A percentile compares a stretch with the other conserved stretches of the same genome.
Evolutionary conservation across 495 filamentous ascomycete species (phyloP).

Genomic region (Corynascus novoguineensis): DNA sequence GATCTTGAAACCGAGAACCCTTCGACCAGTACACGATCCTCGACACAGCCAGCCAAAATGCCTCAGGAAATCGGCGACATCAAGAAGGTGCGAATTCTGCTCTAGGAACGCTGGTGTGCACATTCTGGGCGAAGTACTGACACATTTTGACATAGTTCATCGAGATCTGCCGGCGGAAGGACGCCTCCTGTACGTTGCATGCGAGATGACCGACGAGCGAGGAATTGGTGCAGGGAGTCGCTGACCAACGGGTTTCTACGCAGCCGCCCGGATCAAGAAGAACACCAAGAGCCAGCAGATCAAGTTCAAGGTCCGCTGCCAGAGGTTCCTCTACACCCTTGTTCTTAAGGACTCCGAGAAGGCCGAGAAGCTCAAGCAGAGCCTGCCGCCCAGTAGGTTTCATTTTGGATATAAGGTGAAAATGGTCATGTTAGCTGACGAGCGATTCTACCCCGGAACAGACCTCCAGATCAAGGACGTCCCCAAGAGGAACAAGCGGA

Average conservation of each 20-base stretch:
- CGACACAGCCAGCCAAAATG: constrained; percentile 59
- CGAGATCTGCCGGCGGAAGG: constrained; percentile 98
- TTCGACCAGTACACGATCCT: constrained; percentile 25
- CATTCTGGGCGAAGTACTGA: constrained; percentile 24
- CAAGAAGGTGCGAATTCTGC: constrained; percentile 57
- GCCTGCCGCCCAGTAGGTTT: constrained; percentile 82
- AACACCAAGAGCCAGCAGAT: constrained; percentile 77
- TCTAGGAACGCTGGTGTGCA: background rate
- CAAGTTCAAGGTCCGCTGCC: constrained; percentile 99
- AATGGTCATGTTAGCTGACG: constrained; percentile 13
- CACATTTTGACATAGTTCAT: constrained; percentile 67
- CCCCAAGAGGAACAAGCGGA: constrained; percentile 46
- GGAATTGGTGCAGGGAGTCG: constrained; percentile 10
- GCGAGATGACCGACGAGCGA: constrained; percentile 1
- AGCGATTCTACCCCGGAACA: constrained; percentile 14
- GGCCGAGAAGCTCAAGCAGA: constrained; percentile 99
- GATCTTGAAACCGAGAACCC: constrained; percentile 26
- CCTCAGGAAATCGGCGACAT: constrained; percentile 97
- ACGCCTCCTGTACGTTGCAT: constrained; percentile 80
- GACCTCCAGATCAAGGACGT: constrained; percentile 47
- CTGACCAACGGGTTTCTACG: constrained; percentile 35
- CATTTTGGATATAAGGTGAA: background rate
- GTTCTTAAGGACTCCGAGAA: constrained; percentile 96
- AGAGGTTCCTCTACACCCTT: constrained; percentile 90
- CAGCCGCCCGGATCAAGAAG: constrained; percentile 97